Percentiles rank a stretch among this genome's conserved stretches.
Conservation (phyloP, 306 rosid species). For the Cicer pinnatifidum region DNA sequence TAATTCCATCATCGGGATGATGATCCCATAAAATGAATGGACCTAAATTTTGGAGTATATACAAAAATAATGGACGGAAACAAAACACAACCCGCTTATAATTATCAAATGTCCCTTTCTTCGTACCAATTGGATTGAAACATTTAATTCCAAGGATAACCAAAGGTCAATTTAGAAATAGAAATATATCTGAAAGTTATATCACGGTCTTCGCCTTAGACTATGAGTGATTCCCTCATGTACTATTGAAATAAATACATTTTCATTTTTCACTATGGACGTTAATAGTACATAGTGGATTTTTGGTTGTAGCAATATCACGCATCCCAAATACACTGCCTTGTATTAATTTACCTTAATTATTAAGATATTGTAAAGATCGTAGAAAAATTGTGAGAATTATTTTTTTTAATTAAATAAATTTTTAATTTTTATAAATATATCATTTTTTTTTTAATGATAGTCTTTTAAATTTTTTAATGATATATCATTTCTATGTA, state of each 20-base stretch:
- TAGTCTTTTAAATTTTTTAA: no score
- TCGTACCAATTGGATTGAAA: slow-evolving; percentile 18
- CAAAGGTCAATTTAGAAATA: slow-evolving; percentile 17
- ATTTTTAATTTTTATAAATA: no score
- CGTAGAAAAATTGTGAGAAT: no score
- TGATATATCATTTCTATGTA: no score
- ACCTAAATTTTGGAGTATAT: no score
- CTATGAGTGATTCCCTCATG: not conserved
- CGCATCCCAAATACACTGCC: slow-evolving; percentile 44
- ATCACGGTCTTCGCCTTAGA: not conserved
- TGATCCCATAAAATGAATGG: not conserved
- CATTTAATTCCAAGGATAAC: slow-evolving; percentile 38
- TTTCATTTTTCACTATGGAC: no score
- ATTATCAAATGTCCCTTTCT: slow-evolving; percentile 12
- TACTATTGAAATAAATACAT: not conserved
- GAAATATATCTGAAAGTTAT: slow-evolving; percentile 41
- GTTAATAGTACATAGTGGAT: not conserved
- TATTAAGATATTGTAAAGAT: not conserved
- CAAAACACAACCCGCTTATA: not conserved
- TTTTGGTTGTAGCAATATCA: slow-evolving; percentile 36
- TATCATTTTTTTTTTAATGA: no score
- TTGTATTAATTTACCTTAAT: slow-evolving; percentile 32
- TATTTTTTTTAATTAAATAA: no score
- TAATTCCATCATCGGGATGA: slow-evolving; percentile 2
- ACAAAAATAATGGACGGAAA: no score